Evolutionary conservation across 192 early-diverging fungal species (phyloP), one percentile per base, ranked within the genome.

Genomic region (Podila horticola): DNA sequence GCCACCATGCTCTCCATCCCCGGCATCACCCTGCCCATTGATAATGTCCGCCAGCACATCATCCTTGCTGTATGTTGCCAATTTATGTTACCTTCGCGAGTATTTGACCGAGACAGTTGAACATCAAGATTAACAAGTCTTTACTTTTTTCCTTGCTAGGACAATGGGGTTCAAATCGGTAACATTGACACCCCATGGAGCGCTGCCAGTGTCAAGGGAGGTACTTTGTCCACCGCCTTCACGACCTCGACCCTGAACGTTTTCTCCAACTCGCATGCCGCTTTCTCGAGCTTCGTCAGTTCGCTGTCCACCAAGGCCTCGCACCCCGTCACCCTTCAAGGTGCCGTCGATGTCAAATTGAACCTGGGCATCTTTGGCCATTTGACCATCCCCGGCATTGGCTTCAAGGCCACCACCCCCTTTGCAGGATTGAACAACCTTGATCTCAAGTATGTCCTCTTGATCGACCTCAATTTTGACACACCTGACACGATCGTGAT

Each of bases 1-100:
- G 86, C 86, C 68, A 67, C 69, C 6, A 79, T 79, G 76, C 50
- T 79, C 36, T 72, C 75, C 41, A 71, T 75, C 29, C 71, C 82
- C 22, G 82, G 72, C 26, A 73, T 84, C 29, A 62, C 66, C 52
- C 69, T 72, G 22, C 82, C 77, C 30, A 74, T 79, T 10, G 60
- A 67, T 38, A 45, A 30, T 22, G 41, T 79, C 41, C 58, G 76
- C 36, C 76, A 79, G 51, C 58, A 72, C 33, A 66, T 79, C 55
- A 72, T 79, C 45, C 34, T 79, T 4, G 60, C 45, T 36, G 74
- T 76, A 71, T 11, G 57, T 4, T 15, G 11, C 26, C 38, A 60
- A 24, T 69, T 58, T 17, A 31, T 15, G 12, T 41, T 34, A 3
- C 3, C 3, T 34, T 26, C 17, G 41, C 4, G 15, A 29, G 63